Evolutionary conservation across 331 rosid species (phyloP), one percentile per base, ranked within the genome.

Genomic region (Pyracantha coccinea): DNA sequence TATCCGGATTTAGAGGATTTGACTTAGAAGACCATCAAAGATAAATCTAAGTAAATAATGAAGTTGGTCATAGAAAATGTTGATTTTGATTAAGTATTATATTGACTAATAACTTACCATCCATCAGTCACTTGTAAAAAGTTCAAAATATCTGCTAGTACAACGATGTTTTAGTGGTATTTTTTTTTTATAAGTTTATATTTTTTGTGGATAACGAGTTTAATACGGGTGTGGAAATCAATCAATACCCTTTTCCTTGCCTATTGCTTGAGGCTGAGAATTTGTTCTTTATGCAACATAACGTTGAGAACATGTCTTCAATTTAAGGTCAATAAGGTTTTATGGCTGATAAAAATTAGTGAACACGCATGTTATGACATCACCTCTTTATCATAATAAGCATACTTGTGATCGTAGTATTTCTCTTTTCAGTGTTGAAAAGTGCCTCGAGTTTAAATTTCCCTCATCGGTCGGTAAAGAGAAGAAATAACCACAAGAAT

Each of bases 61-160:
- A 35, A 38, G 44, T 38, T 38, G 45, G 45, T 38, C 4, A 38
- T 38, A 38, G 45, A 38, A 38, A 38, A 41, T 3, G 19, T 21
- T 77, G n/a, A 24, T n/a, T 32, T 52, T 57, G 28, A 57, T 57
- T 21, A 11, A 25, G 13, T 28, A 69, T 67, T 69, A 79, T 64
- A 27, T 81, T 79, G 72, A 81, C 73, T 38, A 38, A 10, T 38
- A 38, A 38, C 41, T 33, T 8, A 33, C 41, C 2, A 8, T 33
- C 82, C 57, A 71, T 60, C 33, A 47, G 12, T 20, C 33, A 47
- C 15, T 20, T 66, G 32, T 41, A 61, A 75, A 75, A 68, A 74
- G 75, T 72, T 31, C 63, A 64, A 54, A 33, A 33, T 33, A 32
- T 32, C 35, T 0, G 2, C 7, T 6, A 32, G 35, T 32, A 33